Percentiles rank a stretch among this genome's conserved stretches.
These are phyloP conservation scores for Sarocladiaceae sp. DNA, from an alignment of 2,329 filamentous ascomycete genomes.

Conservation along the genomic window DNA sequence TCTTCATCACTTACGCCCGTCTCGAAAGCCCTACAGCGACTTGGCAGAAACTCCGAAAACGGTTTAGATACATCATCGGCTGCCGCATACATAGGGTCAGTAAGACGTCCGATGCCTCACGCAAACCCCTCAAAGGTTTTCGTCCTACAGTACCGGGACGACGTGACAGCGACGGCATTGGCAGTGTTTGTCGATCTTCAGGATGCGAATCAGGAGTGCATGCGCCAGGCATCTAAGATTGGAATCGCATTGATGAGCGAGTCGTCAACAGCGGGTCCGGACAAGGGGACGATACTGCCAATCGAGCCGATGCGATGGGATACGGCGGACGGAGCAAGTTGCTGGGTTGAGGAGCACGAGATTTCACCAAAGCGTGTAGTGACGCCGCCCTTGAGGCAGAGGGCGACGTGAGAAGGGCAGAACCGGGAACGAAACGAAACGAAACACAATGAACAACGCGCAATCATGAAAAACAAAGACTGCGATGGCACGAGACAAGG, in stretches of 20 bases:
- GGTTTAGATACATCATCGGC: neutral
- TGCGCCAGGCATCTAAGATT: conserved; percentile 21
- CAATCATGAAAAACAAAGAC: too few species aligned
- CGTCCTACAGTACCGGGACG: conserved; percentile 6
- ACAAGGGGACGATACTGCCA: conserved; percentile 14
- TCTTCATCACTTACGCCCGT: too few species aligned
- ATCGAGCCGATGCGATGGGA: conserved; percentile 28
- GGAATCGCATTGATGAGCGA: conserved; percentile 17
- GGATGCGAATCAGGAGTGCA: conserved; percentile 29
- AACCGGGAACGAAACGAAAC: neutral
- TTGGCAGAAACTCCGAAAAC: neutral
- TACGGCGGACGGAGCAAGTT: conserved; percentile 26
- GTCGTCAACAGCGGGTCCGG: conserved; percentile 12
- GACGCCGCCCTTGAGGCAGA: conserved; percentile 4
- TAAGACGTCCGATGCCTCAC: too few species aligned
- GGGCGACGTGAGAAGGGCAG: neutral
- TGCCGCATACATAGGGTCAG: neutral
- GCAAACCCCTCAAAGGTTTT: neutral
- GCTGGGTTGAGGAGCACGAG: conserved; percentile 31
- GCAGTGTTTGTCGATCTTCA: conserved; percentile 23
- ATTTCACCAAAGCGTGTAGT: conserved; percentile 18
- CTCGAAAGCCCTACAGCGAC: too few species aligned
- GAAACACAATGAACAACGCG: too few species aligned
- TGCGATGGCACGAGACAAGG: too few species aligned
- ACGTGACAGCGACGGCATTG: neutral